Percentiles rank a stretch among this genome's conserved stretches.
These are phyloP conservation scores for Alternaria sp. DNA, from an alignment of 2,329 filamentous ascomycete genomes.

Conservation along the genomic window DNA sequence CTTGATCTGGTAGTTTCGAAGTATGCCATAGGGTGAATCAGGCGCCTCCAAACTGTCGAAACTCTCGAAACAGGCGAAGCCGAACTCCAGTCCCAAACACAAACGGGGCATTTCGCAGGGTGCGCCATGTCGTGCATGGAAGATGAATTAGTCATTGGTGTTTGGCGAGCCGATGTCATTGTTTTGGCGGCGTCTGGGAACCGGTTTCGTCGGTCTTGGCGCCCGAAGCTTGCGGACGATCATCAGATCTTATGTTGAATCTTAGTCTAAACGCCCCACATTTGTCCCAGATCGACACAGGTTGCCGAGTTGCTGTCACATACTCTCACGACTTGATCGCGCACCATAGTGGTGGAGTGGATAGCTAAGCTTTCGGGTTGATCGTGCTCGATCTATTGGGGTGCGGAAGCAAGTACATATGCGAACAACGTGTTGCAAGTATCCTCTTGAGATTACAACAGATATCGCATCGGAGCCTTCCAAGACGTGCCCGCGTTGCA, in stretches of 20 bases:
- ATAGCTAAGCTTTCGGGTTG: not conserved
- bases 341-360: not conserved
- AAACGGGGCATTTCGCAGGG: constrained; percentile 19
- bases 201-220: constrained; percentile 45
- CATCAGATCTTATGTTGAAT: constrained; percentile 29
- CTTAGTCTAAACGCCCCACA: constrained; percentile 18
- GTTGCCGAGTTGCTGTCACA: constrained; percentile 1
- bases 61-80: constrained; percentile 8
- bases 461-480: not conserved
- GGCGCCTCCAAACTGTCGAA: constrained; percentile 10
- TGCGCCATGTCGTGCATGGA: constrained; percentile 13
- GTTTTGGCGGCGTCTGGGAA: constrained; percentile 46
- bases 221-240: constrained; percentile 33
- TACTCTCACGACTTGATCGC: not conserved
- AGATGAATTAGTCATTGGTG: constrained; percentile 22
- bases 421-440: not conserved
- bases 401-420: not conserved
- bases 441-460: not conserved
- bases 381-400: not conserved
- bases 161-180: constrained; percentile 37
- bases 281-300: constrained; percentile 5
- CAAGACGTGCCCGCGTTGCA: not conserved
- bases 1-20: constrained; percentile 25
- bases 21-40: constrained; percentile 27
- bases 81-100: constrained; percentile 19